Conservation (phyloP, 208 protist species). For the Naegleria fowleri region DNA sequence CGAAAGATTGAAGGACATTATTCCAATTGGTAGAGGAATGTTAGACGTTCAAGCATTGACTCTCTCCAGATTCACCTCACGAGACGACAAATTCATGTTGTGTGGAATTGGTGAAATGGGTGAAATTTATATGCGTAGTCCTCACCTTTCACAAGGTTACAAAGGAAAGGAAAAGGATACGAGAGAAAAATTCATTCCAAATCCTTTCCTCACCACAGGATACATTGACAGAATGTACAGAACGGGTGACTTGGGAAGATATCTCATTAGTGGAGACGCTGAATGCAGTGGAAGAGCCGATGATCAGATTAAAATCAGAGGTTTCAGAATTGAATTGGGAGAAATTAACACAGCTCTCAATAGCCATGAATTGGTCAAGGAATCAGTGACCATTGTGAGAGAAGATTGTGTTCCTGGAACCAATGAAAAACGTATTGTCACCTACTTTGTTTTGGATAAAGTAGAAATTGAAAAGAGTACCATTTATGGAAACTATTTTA, state of each 20-base stretch:
- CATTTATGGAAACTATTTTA: neutral
- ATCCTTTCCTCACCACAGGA: constrained; percentile 38
- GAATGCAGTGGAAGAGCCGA: constrained; percentile 51
- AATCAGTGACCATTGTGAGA: constrained; percentile 50
- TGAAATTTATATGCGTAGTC: constrained; percentile 48
- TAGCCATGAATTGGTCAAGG: constrained; percentile 47
- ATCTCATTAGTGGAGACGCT: constrained; percentile 37
- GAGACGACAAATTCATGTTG: constrained; percentile 17
- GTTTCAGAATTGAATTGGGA: constrained; percentile 59
- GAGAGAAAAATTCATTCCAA: constrained; percentile 45
- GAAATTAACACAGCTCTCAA: constrained; percentile 53
- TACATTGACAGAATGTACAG: constrained; percentile 39
- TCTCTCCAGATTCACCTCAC: neutral
- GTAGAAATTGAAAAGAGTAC: neutral
- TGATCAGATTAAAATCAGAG: constrained; percentile 58
- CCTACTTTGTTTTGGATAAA: constrained; percentile 36
- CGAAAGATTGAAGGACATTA: constrained; percentile 46
- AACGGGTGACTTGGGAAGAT: constrained; percentile 50
- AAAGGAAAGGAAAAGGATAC: constrained; percentile 45
- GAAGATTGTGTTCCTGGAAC: constrained; percentile 34
- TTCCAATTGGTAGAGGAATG: constrained; percentile 50
- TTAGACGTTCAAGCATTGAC: constrained; percentile 48
- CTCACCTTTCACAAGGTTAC: constrained; percentile 49
- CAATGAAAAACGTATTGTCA: constrained; percentile 43
- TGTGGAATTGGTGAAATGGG: constrained; percentile 49